phyloP scores from a whole-genome alignment of 2,329 filamentous ascomycete genomes.

The Epichloe sibirici region DNA sequence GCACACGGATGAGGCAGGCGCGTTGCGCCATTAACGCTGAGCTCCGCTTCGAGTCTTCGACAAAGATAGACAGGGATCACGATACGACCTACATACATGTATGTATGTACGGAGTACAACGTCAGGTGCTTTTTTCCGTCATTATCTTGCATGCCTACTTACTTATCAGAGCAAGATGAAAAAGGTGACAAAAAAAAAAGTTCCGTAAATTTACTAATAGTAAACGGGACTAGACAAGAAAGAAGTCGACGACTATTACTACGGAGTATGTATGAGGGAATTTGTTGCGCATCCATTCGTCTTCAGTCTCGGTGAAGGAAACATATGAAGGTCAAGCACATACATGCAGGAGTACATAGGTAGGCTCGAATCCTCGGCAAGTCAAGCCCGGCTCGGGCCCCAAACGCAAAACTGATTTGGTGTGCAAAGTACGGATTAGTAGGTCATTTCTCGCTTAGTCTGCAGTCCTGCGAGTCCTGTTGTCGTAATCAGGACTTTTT shows the following conservation, averaged over 20 bases:
- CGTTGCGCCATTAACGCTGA: not conserved
- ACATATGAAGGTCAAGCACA: not conserved
- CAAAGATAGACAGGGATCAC: constrained; percentile 1
- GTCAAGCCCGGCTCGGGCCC: not conserved
- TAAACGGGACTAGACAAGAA: not conserved
- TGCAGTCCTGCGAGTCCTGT: too few species aligned
- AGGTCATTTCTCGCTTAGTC: too few species aligned
- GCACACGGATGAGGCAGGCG: too few species aligned
- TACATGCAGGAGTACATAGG: not conserved
- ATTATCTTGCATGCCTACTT: too few species aligned
- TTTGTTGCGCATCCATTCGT: too few species aligned
- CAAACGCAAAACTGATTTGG: too few species aligned
- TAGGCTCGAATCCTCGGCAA: not conserved
- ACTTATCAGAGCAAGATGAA: too few species aligned
- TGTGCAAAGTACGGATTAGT: too few species aligned
- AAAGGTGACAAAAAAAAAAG: not conserved
- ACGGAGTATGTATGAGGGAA: too few species aligned
- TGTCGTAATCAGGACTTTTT: too few species aligned
- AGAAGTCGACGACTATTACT: not conserved
- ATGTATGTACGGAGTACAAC: too few species aligned
- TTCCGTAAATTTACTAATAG: not conserved
- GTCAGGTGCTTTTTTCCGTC: not conserved
- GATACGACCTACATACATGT: not conserved
- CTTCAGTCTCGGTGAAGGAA: too few species aligned
- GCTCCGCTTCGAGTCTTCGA: not conserved